Evolutionary conservation across 768 basidiomycete species (phyloP).

Genomic region (Lentinula aciculospora): DNA sequence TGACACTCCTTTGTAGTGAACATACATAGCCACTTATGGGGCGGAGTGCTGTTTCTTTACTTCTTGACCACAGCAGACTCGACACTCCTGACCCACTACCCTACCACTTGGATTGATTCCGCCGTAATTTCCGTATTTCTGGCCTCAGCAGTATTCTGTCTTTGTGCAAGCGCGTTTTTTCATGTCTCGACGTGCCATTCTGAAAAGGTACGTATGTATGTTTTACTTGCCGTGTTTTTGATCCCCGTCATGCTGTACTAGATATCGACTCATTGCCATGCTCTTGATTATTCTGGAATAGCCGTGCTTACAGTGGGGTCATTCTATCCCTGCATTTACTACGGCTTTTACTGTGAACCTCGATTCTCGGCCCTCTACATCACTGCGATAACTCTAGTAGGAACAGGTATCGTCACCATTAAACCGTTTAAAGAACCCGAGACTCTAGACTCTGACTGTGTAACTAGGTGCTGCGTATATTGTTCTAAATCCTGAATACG

Average conservation of each 20-base stretch:
- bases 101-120: conserved; percentile 57
- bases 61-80: conserved; percentile 49
- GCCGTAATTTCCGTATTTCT: conserved; percentile 63
- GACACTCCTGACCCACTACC: conserved; percentile 44
- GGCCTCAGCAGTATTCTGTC: conserved; percentile 64
- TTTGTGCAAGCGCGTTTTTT: conserved; percentile 64
- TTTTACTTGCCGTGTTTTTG: background rate
- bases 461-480: conserved; percentile 59
- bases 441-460: conserved; percentile 6
- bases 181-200: conserved; percentile 77
- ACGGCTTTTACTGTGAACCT: conserved; percentile 69
- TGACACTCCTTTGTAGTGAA: conserved; percentile 48
- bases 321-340: conserved; percentile 71
- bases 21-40: conserved; percentile 79
- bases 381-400: conserved; percentile 41
- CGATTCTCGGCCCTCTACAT: conserved; percentile 51
- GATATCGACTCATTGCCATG: conserved; percentile 45
- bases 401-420: conserved; percentile 37
- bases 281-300: conserved; percentile 79
- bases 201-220: conserved; percentile 39
- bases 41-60: conserved; percentile 54
- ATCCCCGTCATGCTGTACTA: background rate
- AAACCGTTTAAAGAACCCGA: background rate
- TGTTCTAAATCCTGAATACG: conserved; percentile 74
- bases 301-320: conserved; percentile 74